Base-by-base conservation (phyloP, 108 stramenopile genomes). In the Cyclotella baltica region DNA sequence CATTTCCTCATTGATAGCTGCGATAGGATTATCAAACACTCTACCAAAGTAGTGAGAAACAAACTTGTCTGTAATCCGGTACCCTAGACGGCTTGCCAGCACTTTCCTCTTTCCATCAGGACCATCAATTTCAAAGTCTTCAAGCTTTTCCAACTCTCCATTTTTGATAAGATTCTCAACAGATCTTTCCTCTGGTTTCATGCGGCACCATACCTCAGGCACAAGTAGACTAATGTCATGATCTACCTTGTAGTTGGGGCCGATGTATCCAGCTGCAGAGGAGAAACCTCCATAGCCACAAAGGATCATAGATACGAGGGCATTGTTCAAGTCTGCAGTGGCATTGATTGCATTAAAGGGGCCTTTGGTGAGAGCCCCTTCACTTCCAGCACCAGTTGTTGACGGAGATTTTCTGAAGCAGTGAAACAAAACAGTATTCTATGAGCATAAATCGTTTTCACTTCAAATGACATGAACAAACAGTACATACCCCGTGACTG, bases 271-370 rank as follows among this genome's bases (percentile, higher is more conserved):
- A 23, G 87, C 87, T 19, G 87, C 87, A 40, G 63, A 67, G 9
- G 80, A 81, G 36, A 83, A 87, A 3, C 87, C 87, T 27, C 84
- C 87, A 38, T 87, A 87, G 16, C 84, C 70, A 1, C 83, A 85
- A 20, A 87, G 77, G 46, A 87, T 75, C 87, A 87, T 85, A 1
- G 84, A 85, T 9, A 87, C 87, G 18, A 87, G 51, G 27, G 81
- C 77, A 57, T 87, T 87, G 73, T 87, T 87, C 57, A 87, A 56
- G 69, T 87, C 87, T 1, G 87, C 87, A 29, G 87, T 87, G 0
- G 84, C 84, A 70, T 78, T 81, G 64, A 87, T 87, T 37, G 87
- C 87, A 62, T 87, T 87, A 73, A 87, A 87, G 0, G 87, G 87
- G 8, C 84, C 87, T 47, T 87, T 87, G 3, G 74, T 82, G 20